These are phyloP conservation scores for Dactylellina leptospora DNA, from an alignment of 2,329 filamentous ascomycete species.

Conservation along the genomic window DNA sequence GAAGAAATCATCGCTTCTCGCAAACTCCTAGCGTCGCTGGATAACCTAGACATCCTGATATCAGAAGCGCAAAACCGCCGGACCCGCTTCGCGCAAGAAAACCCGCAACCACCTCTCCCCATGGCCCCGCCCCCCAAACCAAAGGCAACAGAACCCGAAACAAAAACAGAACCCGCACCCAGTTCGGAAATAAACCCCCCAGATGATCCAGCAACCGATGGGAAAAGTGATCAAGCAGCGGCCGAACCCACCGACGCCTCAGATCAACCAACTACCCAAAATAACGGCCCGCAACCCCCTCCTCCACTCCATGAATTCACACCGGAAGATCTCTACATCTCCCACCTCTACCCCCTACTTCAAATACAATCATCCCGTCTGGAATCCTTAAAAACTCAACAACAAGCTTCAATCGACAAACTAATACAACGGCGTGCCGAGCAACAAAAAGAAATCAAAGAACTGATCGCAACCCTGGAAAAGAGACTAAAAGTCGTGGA, in stretches of 20 bases:
- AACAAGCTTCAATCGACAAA: conserved; percentile 37
- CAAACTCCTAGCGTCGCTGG: conserved; percentile 40
- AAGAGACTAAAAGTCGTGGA: conserved; percentile 27
- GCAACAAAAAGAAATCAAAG: conserved; percentile 33
- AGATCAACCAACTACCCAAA: background rate
- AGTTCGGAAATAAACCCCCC: background rate
- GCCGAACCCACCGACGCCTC: background rate
- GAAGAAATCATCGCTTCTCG: conserved; percentile 38
- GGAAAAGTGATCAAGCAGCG: background rate
- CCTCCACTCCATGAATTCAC: conserved; percentile 23
- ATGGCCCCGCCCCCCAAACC: conserved; percentile 39
- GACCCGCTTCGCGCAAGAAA: conserved; percentile 15
- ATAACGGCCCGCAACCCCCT: conserved; percentile 3
- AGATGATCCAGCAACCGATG: background rate
- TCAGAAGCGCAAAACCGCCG: conserved; percentile 39
- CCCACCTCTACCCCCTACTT: conserved; percentile 41
- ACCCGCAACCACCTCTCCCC: conserved; percentile 25
- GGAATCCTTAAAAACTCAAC: conserved; percentile 21
- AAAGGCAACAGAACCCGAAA: conserved; percentile 5
- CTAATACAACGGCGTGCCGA: conserved; percentile 24
- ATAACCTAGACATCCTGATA: conserved; percentile 48
- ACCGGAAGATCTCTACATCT: conserved; percentile 36
- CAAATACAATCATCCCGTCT: conserved; percentile 37
- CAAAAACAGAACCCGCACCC: background rate
- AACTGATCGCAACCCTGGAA: conserved; percentile 33